Evolutionary conservation across 2,329 filamentous ascomycete genomes (phyloP).

Genomic region (Aspergillus pseudoviridinutans): DNA sequence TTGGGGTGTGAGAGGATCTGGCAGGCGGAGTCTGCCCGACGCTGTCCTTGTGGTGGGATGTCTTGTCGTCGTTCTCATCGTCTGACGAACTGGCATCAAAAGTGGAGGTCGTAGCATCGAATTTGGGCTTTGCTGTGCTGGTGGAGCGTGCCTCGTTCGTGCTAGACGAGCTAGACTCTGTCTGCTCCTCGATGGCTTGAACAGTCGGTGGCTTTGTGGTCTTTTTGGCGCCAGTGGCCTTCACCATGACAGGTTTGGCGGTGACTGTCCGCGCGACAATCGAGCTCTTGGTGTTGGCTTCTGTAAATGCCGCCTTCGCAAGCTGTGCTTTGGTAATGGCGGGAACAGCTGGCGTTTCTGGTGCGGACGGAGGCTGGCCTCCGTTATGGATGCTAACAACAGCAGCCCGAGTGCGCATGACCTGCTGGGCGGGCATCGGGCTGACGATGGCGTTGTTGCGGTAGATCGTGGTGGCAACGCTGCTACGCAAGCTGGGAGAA

Average conservation of each 20-base stretch:
- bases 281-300: constrained; percentile 34
- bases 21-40: constrained; percentile 18
- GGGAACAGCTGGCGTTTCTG: constrained; percentile 65
- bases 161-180: constrained; percentile 10
- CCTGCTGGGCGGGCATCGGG: constrained; percentile 74
- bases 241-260: constrained; percentile 45
- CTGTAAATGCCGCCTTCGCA: constrained; percentile 34
- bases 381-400: constrained; percentile 87
- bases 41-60: constrained; percentile 5
- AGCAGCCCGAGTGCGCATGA: constrained; percentile 81
- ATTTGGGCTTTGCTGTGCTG: constrained; percentile 9
- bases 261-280: constrained; percentile 43
- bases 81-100: constrained; percentile 33
- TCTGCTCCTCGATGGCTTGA: constrained; percentile 17
- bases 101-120: constrained; percentile 23
- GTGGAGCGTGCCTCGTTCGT: constrained; percentile 14
- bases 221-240: constrained; percentile 31
- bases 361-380: constrained; percentile 47
- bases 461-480: constrained; percentile 90
- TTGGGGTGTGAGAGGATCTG: constrained; percentile 21
- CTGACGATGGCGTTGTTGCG: constrained; percentile 84
- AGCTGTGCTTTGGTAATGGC: constrained; percentile 55
- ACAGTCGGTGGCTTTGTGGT: constrained; percentile 14
- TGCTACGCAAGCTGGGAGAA: constrained; percentile 49
- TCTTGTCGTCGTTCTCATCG: constrained; percentile 22